Evolutionary conservation across 1,284 basidiomycete genomes (phyloP).

Genomic region (Bjerkandera adusta): DNA sequence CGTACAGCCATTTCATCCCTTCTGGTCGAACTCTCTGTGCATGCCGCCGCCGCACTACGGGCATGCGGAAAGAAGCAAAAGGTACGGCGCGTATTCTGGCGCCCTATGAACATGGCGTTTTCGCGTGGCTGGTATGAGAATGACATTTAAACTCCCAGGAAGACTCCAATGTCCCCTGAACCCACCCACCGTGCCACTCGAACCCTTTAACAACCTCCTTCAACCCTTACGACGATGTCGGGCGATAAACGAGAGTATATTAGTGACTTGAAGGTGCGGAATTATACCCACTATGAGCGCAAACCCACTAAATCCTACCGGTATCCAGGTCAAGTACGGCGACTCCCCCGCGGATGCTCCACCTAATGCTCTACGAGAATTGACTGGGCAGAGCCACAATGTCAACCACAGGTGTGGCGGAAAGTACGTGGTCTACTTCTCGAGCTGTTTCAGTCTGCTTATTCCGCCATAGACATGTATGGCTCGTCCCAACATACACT

Average conservation of each 20-base stretch:
- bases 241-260: slow-evolving; percentile 10
- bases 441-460: background rate
- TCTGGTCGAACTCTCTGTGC: too few species aligned
- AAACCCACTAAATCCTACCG: background rate
- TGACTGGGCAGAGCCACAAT: slow-evolving; percentile 8
- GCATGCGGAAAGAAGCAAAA: too few species aligned
- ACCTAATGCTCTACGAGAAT: slow-evolving; percentile 10
- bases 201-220: background rate
- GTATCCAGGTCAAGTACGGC: slow-evolving; percentile 8
- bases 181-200: too few species aligned
- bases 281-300: too few species aligned
- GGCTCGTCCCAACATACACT: slow-evolving; percentile 11
- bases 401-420: slow-evolving; percentile 11
- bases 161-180: too few species aligned
- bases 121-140: too few species aligned
- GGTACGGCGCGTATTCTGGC: too few species aligned
- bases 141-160: too few species aligned
- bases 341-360: slow-evolving; percentile 8
- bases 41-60: too few species aligned
- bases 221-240: background rate
- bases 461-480: slow-evolving; percentile 3
- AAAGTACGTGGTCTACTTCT: slow-evolving; percentile 1
- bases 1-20: too few species aligned
- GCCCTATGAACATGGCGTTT: too few species aligned
- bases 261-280: slow-evolving; percentile 8